These are phyloP conservation scores for Trifolium subterraneum DNA, from an alignment of 306 rosid species.

Conservation along the genomic window DNA sequence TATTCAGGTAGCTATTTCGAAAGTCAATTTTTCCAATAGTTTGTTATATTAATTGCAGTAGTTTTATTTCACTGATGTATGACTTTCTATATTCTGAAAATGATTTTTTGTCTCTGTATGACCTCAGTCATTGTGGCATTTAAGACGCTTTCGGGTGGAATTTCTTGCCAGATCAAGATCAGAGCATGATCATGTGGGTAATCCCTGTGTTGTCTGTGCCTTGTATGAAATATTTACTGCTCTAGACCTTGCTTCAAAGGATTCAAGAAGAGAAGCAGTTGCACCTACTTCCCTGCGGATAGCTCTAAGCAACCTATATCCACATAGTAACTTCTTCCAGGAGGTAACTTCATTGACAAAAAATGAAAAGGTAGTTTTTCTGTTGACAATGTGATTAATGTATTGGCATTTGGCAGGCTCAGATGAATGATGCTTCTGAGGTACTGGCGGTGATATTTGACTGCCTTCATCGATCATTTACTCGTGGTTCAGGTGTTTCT, in stretches of 20 bases:
- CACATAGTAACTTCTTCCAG: slow-evolving; percentile 86
- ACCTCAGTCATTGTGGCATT: slow-evolving; percentile 94
- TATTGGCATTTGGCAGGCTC: slow-evolving; percentile 67
- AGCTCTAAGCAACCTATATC: slow-evolving; percentile 93
- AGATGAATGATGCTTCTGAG: slow-evolving; percentile 99
- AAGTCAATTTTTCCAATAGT: slow-evolving; percentile 33
- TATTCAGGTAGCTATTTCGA: slow-evolving; percentile 68
- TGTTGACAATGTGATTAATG: slow-evolving; percentile 45
- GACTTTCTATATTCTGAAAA: slow-evolving; percentile 44
- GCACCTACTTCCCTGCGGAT: slow-evolving; percentile 90
- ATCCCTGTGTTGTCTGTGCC: slow-evolving; percentile 96
- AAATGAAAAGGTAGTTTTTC: slow-evolving; percentile 28
- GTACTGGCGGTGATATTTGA: slow-evolving; percentile 86
- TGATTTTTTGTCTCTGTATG: slow-evolving; percentile 36
- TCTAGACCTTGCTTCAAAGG: slow-evolving; percentile 68
- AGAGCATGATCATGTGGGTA: slow-evolving; percentile 85
- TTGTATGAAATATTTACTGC: slow-evolving; percentile 81
- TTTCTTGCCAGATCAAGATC: slow-evolving; percentile 76
- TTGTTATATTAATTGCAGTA: slow-evolving; percentile 25
- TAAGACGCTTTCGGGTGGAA: slow-evolving; percentile 77
- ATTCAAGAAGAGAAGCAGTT: slow-evolving; percentile 73
- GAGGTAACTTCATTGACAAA: slow-evolving; percentile 64
- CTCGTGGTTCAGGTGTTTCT: slow-evolving; percentile 60
- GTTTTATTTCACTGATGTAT: slow-evolving; percentile 19
- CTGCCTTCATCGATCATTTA: slow-evolving; percentile 87